These are phyloP conservation scores for Gracilariopsis chorda DNA, from an alignment of 23 red algal species.

Conservation along the genomic window DNA sequence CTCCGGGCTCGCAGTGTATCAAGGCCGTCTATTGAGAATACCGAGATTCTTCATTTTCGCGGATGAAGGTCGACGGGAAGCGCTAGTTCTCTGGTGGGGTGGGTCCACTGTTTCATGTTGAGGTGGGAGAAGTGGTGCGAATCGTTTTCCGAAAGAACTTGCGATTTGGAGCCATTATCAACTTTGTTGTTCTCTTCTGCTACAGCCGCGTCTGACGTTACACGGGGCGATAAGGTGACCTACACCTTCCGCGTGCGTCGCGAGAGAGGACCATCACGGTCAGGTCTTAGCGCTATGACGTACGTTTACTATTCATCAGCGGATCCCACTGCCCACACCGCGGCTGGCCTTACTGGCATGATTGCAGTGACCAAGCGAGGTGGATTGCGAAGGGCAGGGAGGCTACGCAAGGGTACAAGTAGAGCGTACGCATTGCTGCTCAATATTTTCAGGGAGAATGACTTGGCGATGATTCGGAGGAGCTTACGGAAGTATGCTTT, in stretches of 20 bases:
- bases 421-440: constrained; percentile 6
- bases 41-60: background rate
- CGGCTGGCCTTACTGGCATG: constrained; percentile 33
- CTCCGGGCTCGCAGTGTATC: constrained; percentile 27
- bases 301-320: constrained; percentile 49
- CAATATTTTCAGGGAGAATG: constrained; percentile 30
- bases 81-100: constrained; percentile 1
- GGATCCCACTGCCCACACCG: constrained; percentile 37
- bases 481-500: constrained; percentile 9
- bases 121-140: background rate
- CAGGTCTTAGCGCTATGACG: background rate
- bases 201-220: background rate
- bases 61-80: background rate
- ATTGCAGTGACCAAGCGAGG: constrained; percentile 10
- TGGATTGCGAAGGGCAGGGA: background rate
- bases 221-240: background rate
- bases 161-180: background rate
- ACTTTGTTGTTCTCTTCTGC: background rate
- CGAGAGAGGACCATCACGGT: background rate
- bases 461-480: constrained; percentile 9
- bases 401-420: constrained; percentile 3
- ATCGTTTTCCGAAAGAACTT: constrained; percentile 23
- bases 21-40: constrained; percentile 53
- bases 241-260: constrained; percentile 10
- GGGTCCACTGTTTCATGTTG: constrained; percentile 32